Percentiles rank a stretch among this genome's conserved stretches.
phyloP scores from a whole-genome alignment of 2,329 filamentous ascomycete species.

The Phialophora macrospora region DNA sequence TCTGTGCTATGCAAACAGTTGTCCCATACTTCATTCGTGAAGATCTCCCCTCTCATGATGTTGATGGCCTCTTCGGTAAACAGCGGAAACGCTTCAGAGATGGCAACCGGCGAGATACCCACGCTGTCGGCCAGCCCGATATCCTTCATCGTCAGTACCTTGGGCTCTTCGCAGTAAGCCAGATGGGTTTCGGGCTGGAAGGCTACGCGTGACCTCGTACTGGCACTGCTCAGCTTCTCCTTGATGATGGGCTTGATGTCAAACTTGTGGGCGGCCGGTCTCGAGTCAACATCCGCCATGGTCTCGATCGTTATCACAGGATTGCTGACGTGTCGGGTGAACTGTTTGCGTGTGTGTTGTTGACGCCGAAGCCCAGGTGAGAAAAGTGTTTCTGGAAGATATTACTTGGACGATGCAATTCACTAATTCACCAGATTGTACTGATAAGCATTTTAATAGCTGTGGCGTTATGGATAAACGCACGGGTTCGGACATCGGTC shows the following conservation, averaged over 20 bases:
- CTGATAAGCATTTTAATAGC: background rate
- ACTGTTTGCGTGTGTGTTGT: background rate
- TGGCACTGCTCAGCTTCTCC: constrained; percentile 18
- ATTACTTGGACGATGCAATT: background rate
- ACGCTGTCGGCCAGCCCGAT: constrained; percentile 58
- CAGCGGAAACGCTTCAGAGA: constrained; percentile 65
- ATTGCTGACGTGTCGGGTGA: background rate
- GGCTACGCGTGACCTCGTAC: background rate
- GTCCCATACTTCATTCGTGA: constrained; percentile 58
- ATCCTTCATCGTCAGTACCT: constrained; percentile 64
- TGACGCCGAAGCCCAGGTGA: background rate
- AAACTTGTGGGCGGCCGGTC: constrained; percentile 1
- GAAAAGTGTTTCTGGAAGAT: background rate
- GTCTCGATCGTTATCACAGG: background rate
- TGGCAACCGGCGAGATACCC: constrained; percentile 65
- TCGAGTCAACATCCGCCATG: constrained; percentile 15
- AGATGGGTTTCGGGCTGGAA: constrained; percentile 62
- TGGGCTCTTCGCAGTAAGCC: constrained; percentile 53
- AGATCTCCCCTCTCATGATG: constrained; percentile 64
- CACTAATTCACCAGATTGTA: background rate
- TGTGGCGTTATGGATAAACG: background rate
- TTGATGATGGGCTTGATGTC: constrained; percentile 24
- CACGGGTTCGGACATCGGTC: background rate
- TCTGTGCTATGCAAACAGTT: constrained; percentile 62
- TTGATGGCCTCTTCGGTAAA: constrained; percentile 64